Evolutionary conservation across 208 protist genomes (phyloP).

Genomic region (Angomonas deanei): DNA sequence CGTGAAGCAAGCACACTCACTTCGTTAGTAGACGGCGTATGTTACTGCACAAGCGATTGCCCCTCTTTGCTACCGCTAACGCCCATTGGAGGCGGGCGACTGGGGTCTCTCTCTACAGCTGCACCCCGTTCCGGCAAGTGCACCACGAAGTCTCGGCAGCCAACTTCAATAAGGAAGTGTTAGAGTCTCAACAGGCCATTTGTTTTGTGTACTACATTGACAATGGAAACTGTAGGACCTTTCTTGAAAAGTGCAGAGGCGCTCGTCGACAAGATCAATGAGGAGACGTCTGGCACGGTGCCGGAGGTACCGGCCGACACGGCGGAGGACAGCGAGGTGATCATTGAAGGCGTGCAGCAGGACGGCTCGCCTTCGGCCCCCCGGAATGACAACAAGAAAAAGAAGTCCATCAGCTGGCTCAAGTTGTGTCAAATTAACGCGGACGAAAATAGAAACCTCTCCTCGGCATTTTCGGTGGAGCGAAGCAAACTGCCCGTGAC

Average conservation of each 20-base stretch:
- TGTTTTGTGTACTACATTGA: constrained; percentile 79
- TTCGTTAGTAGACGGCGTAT: too few species aligned
- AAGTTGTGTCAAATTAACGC: constrained; percentile 86
- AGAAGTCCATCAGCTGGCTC: constrained; percentile 30
- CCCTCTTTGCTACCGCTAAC: not conserved
- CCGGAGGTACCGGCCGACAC: not conserved
- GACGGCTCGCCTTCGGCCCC: not conserved
- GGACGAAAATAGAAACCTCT: constrained; percentile 83
- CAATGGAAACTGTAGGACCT: constrained; percentile 51
- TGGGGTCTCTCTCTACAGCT: too few species aligned
- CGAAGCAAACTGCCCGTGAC: constrained; percentile 78
- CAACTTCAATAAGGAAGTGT: constrained; percentile 75
- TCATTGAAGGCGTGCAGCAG: not conserved
- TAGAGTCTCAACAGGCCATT: constrained; percentile 87
- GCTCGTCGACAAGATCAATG: constrained; percentile 71
- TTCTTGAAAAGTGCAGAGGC: constrained; percentile 57
- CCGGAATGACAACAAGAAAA: constrained; percentile 2
- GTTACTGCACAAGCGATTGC: not conserved
- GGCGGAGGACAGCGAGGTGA: constrained; percentile 5
- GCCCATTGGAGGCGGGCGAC: not conserved
- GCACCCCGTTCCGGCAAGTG: not conserved
- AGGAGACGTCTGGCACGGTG: not conserved
- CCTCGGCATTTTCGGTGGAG: constrained; percentile 82
- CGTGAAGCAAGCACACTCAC: too few species aligned
- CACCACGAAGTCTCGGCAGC: constrained; percentile 46